Evolutionary conservation across 306 rosid genomes (phyloP).

Genomic region (Trifolium dubium): DNA sequence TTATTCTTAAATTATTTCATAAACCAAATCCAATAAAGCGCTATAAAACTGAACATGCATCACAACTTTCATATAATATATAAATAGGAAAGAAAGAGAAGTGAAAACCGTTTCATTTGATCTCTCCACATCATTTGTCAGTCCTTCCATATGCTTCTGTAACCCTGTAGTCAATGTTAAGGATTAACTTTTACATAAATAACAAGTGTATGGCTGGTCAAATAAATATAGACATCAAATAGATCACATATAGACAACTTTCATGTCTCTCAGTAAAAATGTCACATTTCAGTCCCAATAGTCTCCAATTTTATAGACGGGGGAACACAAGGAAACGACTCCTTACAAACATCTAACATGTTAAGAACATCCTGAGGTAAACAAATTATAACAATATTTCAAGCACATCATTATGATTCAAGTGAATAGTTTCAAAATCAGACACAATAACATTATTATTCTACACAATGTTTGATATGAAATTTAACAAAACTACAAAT

Average conservation of each 20-base stretch:
- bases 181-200: slow-evolving; percentile 18
- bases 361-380: slow-evolving; percentile 13
- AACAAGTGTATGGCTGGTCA: slow-evolving; percentile 4
- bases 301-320: slow-evolving; percentile 10
- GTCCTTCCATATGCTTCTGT: slow-evolving; percentile 80
- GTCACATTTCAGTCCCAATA: neutral
- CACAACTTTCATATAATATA: slow-evolving; percentile 8
- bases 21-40: slow-evolving; percentile 19
- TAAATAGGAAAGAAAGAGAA: slow-evolving; percentile 7
- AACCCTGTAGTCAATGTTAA: slow-evolving; percentile 58
- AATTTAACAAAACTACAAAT: slow-evolving; percentile 32
- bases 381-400: slow-evolving; percentile 18
- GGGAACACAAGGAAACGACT: slow-evolving; percentile 14
- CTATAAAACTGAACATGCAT: slow-evolving; percentile 10
- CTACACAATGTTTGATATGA: slow-evolving; percentile 18
- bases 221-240: neutral
- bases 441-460: neutral
- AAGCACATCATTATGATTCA: slow-evolving; percentile 17
- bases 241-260: neutral
- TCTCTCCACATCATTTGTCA: slow-evolving; percentile 89
- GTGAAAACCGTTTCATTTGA: slow-evolving; percentile 81
- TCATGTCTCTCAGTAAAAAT: neutral
- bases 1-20: slow-evolving; percentile 4
- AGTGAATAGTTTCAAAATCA: slow-evolving; percentile 8
- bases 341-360: slow-evolving; percentile 12